Conservation (phyloP, 345 rosid species). For the Linum usitatissimum region DNA sequence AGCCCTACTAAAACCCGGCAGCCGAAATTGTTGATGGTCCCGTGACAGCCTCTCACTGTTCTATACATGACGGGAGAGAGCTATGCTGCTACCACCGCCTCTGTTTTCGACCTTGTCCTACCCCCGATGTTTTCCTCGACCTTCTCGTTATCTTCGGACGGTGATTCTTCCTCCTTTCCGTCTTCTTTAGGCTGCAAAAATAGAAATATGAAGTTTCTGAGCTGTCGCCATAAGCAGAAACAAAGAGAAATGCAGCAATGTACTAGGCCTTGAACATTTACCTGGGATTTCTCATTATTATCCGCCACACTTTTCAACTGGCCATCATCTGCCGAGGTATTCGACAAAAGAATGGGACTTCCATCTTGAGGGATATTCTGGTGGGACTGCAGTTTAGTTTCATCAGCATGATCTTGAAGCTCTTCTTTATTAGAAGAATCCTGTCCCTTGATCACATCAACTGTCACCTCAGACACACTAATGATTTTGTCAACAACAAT, state of each 20-base stretch:
- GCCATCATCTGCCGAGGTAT: neutral
- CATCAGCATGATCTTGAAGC: slow-evolving; percentile 12
- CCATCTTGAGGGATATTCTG: neutral
- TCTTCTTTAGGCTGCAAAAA: neutral
- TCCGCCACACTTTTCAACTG: neutral
- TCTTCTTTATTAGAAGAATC: slow-evolving; percentile 29
- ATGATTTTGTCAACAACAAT: slow-evolving; percentile 33
- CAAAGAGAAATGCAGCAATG: neutral
- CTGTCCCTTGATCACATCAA: slow-evolving; percentile 23
- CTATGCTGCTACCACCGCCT: neutral
- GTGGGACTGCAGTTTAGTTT: neutral
- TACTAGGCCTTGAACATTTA: neutral
- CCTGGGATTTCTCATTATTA: neutral
- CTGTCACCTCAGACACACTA: slow-evolving; percentile 36
- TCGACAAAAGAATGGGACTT: neutral
- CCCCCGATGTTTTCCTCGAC: neutral
- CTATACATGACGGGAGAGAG: neutral
- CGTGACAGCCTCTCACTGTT: neutral
- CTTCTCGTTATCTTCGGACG: neutral
- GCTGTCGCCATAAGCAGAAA: neutral
- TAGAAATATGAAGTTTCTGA: neutral
- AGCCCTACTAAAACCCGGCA: neutral
- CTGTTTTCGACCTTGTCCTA: slow-evolving; percentile 2
- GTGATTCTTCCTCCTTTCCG: neutral
- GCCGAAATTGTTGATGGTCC: neutral